Evolutionary conservation across 768 basidiomycete genomes (phyloP).

Genomic region (Royoungia palumana): DNA sequence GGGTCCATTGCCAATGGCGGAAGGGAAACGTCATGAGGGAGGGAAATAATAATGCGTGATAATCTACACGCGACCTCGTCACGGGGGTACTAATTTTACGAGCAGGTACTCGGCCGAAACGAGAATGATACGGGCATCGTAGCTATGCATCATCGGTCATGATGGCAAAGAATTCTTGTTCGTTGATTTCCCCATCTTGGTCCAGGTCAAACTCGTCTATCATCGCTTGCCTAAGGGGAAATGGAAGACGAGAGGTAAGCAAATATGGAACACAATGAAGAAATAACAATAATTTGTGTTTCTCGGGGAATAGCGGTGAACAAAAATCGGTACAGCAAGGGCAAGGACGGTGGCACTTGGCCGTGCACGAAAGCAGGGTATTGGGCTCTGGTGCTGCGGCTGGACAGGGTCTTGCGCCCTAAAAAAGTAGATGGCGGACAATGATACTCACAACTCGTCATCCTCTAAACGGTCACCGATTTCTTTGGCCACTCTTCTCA

Average conservation of each 20-base stretch:
- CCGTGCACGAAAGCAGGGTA: slow-evolving; percentile 26
- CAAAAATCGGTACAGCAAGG: slow-evolving; percentile 17
- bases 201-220: slow-evolving; percentile 99
- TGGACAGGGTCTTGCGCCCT: slow-evolving; percentile 15
- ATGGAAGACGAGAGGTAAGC: slow-evolving; percentile 30
- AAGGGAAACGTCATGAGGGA: slow-evolving; percentile 4
- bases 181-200: slow-evolving; percentile 95
- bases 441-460: slow-evolving; percentile 82
- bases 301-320: slow-evolving; percentile 25
- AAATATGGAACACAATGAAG: slow-evolving; percentile 23
- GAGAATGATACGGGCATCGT: background rate
- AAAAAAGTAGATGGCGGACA: slow-evolving; percentile 3
- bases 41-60: slow-evolving; percentile 16
- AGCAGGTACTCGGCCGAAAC: background rate
- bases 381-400: slow-evolving; percentile 28
- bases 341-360: slow-evolving; percentile 16
- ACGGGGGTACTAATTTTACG: too few relatives aligned
- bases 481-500: slow-evolving; percentile 93
- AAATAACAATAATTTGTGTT: slow-evolving; percentile 7
- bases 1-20: slow-evolving; percentile 15
- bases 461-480: slow-evolving; percentile 94
- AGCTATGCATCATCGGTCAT: slow-evolving; percentile 87
- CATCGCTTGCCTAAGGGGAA: slow-evolving; percentile 86
- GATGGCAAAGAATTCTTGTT: slow-evolving; percentile 94
- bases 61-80: background rate